These are phyloP conservation scores for Tephrocybe sp. DNA, from an alignment of 768 basidiomycete species.

Conservation along the genomic window DNA sequence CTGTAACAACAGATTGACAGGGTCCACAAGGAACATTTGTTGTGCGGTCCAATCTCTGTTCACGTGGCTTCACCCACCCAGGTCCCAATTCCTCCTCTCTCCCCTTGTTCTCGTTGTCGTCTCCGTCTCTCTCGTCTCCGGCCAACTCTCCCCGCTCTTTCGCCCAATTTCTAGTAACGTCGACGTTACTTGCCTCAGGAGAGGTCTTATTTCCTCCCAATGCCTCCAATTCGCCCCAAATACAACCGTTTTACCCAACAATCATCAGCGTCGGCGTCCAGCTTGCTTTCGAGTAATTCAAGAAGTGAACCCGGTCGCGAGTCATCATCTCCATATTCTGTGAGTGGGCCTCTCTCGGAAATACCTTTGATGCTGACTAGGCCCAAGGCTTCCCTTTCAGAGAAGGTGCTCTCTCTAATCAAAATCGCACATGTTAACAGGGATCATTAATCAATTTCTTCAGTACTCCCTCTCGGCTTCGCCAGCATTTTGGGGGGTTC, in stretches of 20 bases:
- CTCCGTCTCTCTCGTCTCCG: background rate
- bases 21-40: background rate
- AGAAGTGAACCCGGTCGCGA: conserved; percentile 3
- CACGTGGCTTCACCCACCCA: conserved; percentile 2
- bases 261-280: conserved; percentile 18
- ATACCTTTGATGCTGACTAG: background rate
- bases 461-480: conserved; percentile 43
- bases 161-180: background rate
- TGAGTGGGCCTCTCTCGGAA: conserved; percentile 1
- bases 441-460: background rate
- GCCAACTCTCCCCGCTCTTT: conserved; percentile 12
- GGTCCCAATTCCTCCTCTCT: background rate
- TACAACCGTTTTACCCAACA: conserved; percentile 19
- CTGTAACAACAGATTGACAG: background rate
- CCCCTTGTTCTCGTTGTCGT: conserved; percentile 1
- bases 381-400: conserved; percentile 26
- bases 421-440: background rate
- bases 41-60: background rate
- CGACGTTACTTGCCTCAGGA: conserved; percentile 1
- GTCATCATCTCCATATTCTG: conserved; percentile 14
- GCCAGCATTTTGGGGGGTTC: conserved; percentile 46
- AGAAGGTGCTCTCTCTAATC: conserved; percentile 23
- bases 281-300: conserved; percentile 14
- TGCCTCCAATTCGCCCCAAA: conserved; percentile 9
- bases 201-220: conserved; percentile 9